A percentile compares a stretch with the other conserved stretches of the same genome.
Conservation (phyloP, 2,329 filamentous ascomycete species). For the Trichoderma sp. region DNA sequence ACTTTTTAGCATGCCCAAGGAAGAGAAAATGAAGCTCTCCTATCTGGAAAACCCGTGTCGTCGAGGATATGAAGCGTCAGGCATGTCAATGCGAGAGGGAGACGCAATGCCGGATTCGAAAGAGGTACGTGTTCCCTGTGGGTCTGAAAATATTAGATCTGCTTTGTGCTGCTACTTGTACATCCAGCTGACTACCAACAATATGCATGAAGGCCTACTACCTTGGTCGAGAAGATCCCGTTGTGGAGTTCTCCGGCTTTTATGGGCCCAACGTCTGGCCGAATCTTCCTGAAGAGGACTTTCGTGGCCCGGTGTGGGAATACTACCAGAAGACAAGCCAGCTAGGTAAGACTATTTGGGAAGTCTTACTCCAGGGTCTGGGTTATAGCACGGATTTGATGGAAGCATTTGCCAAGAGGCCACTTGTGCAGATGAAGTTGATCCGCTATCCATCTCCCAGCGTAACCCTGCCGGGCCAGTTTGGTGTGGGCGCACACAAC, state of each 20-base stretch:
- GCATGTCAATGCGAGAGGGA: slow-evolving; percentile 28
- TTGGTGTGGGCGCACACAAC: slow-evolving; percentile 26
- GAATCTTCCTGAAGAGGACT: slow-evolving; percentile 29
- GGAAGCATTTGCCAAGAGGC: slow-evolving; percentile 25
- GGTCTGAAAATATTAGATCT: background rate
- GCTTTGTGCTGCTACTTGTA: too few relatives aligned
- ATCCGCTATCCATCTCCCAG: slow-evolving; percentile 26
- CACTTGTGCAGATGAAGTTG: slow-evolving; percentile 25
- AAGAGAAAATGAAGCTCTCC: slow-evolving; percentile 30
- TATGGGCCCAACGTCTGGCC: slow-evolving; percentile 36
- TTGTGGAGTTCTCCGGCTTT: slow-evolving; percentile 26
- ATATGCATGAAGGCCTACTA: slow-evolving; percentile 22
- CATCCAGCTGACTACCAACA: too few relatives aligned
- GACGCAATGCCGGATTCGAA: slow-evolving; percentile 32
- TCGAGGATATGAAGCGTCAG: slow-evolving; percentile 30
- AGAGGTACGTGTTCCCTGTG: slow-evolving; percentile 4
- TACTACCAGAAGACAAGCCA: slow-evolving; percentile 26
- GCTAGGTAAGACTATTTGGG: slow-evolving; percentile 25
- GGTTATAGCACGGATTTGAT: slow-evolving; percentile 12
- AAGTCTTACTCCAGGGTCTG: slow-evolving; percentile 27
- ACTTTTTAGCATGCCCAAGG: slow-evolving; percentile 29
- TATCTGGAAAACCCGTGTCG: slow-evolving; percentile 27
- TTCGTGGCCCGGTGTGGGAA: slow-evolving; percentile 28
- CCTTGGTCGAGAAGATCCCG: slow-evolving; percentile 27
- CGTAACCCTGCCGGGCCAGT: background rate